Percentiles rank a stretch among this genome's conserved stretches.
phyloP scores from a whole-genome alignment of 2,329 filamentous ascomycete species.

The Colletotrichum sp. region DNA sequence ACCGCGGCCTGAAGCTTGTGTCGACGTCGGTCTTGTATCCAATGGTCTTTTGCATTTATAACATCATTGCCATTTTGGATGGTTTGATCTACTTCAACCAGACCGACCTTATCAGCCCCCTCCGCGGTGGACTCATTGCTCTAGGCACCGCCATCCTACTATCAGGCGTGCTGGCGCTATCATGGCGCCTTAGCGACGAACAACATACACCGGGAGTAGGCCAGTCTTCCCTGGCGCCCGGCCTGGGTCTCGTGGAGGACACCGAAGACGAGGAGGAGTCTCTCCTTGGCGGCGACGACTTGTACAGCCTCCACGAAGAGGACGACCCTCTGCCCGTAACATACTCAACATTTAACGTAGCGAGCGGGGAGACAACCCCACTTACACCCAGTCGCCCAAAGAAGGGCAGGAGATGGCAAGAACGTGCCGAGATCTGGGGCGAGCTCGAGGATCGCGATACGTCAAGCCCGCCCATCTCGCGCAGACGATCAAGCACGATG shows the following conservation, averaged over 20 bases:
- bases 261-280: constrained; percentile 66
- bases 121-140: constrained; percentile 82
- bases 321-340: constrained; percentile 37
- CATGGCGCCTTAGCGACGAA: constrained; percentile 89
- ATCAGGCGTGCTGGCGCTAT: constrained; percentile 86
- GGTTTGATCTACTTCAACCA: constrained; percentile 97
- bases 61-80: constrained; percentile 97
- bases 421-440: constrained; percentile 84
- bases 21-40: constrained; percentile 96
- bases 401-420: constrained; percentile 60
- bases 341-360: constrained; percentile 54
- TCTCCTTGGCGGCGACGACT: constrained; percentile 53
- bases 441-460: constrained; percentile 79
- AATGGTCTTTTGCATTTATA: constrained; percentile 98
- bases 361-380: constrained; percentile 40
- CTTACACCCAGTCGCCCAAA: constrained; percentile 48
- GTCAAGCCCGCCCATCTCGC: constrained; percentile 41
- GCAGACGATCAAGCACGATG: constrained; percentile 55
- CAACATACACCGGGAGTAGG: constrained; percentile 65
- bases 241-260: constrained; percentile 80
- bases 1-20: constrained; percentile 90
- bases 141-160: constrained; percentile 87
- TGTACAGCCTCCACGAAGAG: constrained; percentile 47
- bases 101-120: constrained; percentile 75
- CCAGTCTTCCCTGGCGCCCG: constrained; percentile 78